Base-by-base conservation (phyloP, 2,329 filamentous ascomycete genomes). In the Trichoderma sp. region DNA sequence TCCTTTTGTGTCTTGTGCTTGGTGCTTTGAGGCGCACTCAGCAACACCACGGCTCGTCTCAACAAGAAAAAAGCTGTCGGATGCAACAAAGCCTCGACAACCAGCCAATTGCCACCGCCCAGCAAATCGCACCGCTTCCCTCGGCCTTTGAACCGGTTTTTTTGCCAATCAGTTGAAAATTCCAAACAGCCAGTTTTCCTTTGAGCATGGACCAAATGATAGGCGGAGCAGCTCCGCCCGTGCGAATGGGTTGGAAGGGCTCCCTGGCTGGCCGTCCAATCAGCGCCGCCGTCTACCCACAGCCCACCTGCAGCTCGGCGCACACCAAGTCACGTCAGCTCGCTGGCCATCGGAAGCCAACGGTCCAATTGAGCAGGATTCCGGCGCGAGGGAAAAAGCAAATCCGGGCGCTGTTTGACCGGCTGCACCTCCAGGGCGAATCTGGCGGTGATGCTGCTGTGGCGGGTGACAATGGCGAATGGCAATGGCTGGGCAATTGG, bases 251-350 rank as follows among this genome's bases (percentile, higher is more conserved):
- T 62, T 67, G 62, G 62, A 67, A 74, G 71, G 62, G 41, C 63
- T 66, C 56, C 24, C 14, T 74, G 62, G 24, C 35, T 12, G 24
- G 41, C 68, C 63, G 16, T 62, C 74, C 74, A 75, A 75, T 75
- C 45, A 73, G 50, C 45, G 74, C 53, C 41, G 27, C 31, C 35
- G 7, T 50, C 74, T 66, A 50, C 60, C 68, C 68, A 59, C 62
- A 59, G 67, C 74, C 63, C 62, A 38, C 68, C 68, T 75, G 68
- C 68, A 53, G 45, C 35, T 24, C 56, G 27, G 63, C 68, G 74
- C 63, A 66, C 62, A 67, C 63, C 71, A 67, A 67, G 63, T 74
- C 71, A 75, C 67, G 74, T 75, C 74, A 75, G 67, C 66, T 75
- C 66, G 50, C 21, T 71, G 33, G 33, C 50, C 56, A 53, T 75